Base-by-base conservation (phyloP, 768 basidiomycete species). In the Kockovaella imperatae region DNA sequence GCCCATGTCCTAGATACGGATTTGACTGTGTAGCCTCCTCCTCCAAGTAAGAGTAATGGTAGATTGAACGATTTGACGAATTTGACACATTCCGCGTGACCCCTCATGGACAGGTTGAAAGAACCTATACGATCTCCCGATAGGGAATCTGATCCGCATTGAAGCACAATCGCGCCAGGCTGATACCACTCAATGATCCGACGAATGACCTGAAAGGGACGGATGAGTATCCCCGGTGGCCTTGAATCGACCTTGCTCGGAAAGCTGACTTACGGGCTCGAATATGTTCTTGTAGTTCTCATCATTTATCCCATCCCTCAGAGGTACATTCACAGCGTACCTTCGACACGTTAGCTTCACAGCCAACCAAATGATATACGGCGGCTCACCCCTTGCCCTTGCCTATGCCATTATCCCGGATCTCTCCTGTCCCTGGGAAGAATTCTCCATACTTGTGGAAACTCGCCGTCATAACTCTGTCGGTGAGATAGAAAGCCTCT, bases 381-480 rank as follows among this genome's bases (percentile, higher is more conserved):
- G n/a, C n/a, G n/a, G n/a, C 68, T 40, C 42, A 68, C 68, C 65
- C 79, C 71, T 90, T 93, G 0, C 91, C 93, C 72, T 93, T 95
- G 62, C 83, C 81, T 30, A 95, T 86, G 3, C 90, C 91, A 35
- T 85, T 81, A 64, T 97, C 93, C 57, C 91, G 79, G 32, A 95
- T 76, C 71, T 95, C 91, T n/a, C 95, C 95, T 5, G 95, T 99
- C 34, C 95, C 95, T 23, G 95, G 95, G 72, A 99, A 99, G 72
- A 86, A 99, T 72, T 99, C 95, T 28, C 95, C 95, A 56, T 96
- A 99, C 72, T 97, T 96, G 70, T 99, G 95, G 73, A 97, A 95
- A 60, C 87, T 90, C 64, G 83, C 83, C 0, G 93, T 97, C 95
- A 97, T 97, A 48, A 99, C 95, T 35, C 95, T 79, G 68, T 99